phyloP scores from a whole-genome alignment of 2,329 filamentous ascomycete species.

The Rhytidhysteron rufulum region DNA sequence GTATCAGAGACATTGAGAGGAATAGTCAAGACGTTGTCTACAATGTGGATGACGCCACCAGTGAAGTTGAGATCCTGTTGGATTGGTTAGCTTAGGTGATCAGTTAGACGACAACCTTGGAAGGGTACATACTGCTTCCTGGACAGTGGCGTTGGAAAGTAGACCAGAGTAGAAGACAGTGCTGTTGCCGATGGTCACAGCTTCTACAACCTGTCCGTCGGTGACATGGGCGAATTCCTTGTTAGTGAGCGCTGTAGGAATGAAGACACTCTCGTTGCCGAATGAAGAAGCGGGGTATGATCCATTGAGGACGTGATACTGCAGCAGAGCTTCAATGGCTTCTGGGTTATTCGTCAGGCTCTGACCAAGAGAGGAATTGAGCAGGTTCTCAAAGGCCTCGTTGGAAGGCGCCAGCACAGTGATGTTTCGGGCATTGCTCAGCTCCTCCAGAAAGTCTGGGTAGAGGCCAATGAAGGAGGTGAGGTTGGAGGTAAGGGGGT shows the following conservation, averaged over 20 bases:
- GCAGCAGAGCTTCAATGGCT: conserved; percentile 45
- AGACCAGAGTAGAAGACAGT: conserved; percentile 53
- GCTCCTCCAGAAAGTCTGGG: conserved; percentile 33
- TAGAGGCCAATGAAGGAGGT: conserved; percentile 33
- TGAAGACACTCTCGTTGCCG: conserved; percentile 41
- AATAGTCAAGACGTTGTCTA: conserved; percentile 42
- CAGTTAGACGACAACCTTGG: neutral
- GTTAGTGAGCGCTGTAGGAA: conserved; percentile 50
- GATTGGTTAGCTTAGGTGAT: neutral
- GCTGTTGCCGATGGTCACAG: conserved; percentile 36
- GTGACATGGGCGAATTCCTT: conserved; percentile 55
- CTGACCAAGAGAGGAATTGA: conserved; percentile 32
- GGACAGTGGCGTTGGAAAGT: conserved; percentile 47
- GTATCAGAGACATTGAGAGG: conserved; percentile 30
- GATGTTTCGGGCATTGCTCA: conserved; percentile 46
- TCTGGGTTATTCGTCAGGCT: conserved; percentile 25
- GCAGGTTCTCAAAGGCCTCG: conserved; percentile 41
- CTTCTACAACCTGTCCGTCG: conserved; percentile 56
- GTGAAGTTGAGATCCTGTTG: conserved; percentile 41
- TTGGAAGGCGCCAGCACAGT: conserved; percentile 59
- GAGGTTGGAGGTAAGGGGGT: conserved; percentile 27
- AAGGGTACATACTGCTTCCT: conserved; percentile 41
- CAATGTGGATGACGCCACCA: conserved; percentile 45
- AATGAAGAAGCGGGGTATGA: conserved; percentile 39
- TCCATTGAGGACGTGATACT: conserved; percentile 58